phyloP scores from a whole-genome alignment of 2,329 filamentous ascomycete species.

The Penicillium hesseltinei region DNA sequence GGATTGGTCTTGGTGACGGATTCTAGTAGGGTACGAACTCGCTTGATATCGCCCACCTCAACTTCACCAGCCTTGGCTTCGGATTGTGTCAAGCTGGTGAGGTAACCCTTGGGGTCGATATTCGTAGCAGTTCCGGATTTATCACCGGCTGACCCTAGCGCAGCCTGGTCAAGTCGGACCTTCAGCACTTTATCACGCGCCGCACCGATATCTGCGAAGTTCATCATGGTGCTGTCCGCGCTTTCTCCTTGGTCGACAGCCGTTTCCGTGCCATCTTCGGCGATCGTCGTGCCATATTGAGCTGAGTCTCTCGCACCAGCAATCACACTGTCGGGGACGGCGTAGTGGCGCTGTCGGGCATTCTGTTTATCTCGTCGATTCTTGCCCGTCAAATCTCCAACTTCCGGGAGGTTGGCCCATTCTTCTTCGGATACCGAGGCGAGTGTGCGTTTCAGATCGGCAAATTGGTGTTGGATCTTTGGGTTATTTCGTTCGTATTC shows the following conservation, averaged over 20 bases:
- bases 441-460: constrained; percentile 87
- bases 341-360: constrained; percentile 82
- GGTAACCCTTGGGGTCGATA: constrained; percentile 92
- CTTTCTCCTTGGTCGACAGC: constrained; percentile 48
- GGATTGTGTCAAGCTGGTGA: constrained; percentile 84
- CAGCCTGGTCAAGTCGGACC: constrained; percentile 88
- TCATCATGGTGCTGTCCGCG: constrained; percentile 86
- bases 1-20: constrained; percentile 97
- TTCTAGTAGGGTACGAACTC: constrained; percentile 86
- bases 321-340: constrained; percentile 92
- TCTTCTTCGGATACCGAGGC: constrained; percentile 89
- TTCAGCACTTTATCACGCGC: constrained; percentile 94
- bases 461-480: constrained; percentile 97
- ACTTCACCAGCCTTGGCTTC: constrained; percentile 76
- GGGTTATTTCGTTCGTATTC: constrained; percentile 97
- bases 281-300: constrained; percentile 84
- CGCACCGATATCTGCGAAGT: constrained; percentile 95
- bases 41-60: constrained; percentile 90
- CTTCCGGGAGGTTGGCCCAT: constrained; percentile 92
- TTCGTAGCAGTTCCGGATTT: constrained; percentile 79
- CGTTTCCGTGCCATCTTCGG: constrained; percentile 67
- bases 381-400: constrained; percentile 93
- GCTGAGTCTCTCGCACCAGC: constrained; percentile 77
- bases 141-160: constrained; percentile 66
- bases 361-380: constrained; percentile 83